Evolutionary conservation across 202 grass and related monocot genomes (phyloP).

Genomic region (Alloteropsis angusta): DNA sequence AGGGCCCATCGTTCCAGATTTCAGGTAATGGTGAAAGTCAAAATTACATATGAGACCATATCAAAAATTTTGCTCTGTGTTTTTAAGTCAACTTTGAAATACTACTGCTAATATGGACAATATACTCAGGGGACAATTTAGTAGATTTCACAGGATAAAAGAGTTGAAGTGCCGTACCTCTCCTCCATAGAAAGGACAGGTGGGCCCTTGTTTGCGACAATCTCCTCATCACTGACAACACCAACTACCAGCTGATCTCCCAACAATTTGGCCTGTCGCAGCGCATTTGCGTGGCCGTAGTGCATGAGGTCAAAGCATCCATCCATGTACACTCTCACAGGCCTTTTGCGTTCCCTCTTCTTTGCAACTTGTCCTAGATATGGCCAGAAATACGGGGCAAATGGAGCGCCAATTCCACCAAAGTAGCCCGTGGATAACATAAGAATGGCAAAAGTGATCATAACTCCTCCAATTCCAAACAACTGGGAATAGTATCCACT

Average conservation of each 20-base stretch:
- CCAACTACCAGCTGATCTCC: constrained; percentile 78
- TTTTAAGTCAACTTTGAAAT: not conserved
- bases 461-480: constrained; percentile 76
- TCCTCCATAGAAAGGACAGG: constrained; percentile 94
- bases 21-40: not conserved
- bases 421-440: constrained; percentile 74
- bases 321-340: constrained; percentile 88
- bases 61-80: not conserved
- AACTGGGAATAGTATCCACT: constrained; percentile 59
- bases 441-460: constrained; percentile 61
- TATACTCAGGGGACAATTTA: not conserved
- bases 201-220: constrained; percentile 80
- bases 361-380: constrained; percentile 63
- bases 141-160: not conserved
- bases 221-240: constrained; percentile 87
- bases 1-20: not conserved
- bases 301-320: constrained; percentile 95
- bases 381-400: constrained; percentile 56
- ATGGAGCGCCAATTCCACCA: constrained; percentile 60
- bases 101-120: not conserved
- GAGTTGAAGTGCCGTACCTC: constrained; percentile 36
- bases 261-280: constrained; percentile 74
- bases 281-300: constrained; percentile 81
- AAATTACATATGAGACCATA: not conserved
- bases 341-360: constrained; percentile 49